These are phyloP conservation scores for Ceratobasidium theobromae DNA, from an alignment of 1,284 basidiomycete genomes.

Conservation along the genomic window DNA sequence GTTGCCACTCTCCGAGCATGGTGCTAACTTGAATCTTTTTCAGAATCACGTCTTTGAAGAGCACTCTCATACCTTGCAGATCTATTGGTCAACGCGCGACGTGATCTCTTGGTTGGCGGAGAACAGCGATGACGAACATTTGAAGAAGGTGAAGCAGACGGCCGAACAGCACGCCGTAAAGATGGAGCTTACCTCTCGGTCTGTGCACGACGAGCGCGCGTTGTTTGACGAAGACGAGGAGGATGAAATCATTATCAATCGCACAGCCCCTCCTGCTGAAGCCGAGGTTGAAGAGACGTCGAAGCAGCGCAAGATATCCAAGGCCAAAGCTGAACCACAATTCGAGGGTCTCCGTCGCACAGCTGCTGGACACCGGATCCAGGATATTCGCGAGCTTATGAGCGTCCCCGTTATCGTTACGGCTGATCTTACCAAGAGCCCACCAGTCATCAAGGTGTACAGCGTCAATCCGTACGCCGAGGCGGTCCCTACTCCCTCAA, in stretches of 20 bases:
- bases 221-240: slow-evolving; percentile 84
- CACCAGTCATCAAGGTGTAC: slow-evolving; percentile 91
- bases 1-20: slow-evolving; percentile 28
- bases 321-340: slow-evolving; percentile 63
- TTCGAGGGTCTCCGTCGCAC: slow-evolving; percentile 81
- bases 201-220: slow-evolving; percentile 81
- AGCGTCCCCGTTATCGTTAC: slow-evolving; percentile 91
- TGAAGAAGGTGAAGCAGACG: slow-evolving; percentile 88
- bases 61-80: slow-evolving; percentile 82
- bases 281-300: slow-evolving; percentile 57
- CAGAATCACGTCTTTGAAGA: slow-evolving; percentile 95
- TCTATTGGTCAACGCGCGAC: slow-evolving; percentile 89
- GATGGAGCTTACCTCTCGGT: slow-evolving; percentile 81
- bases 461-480: slow-evolving; percentile 79
- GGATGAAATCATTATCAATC: slow-evolving; percentile 73
- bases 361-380: slow-evolving; percentile 80
- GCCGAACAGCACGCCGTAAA: slow-evolving; percentile 80
- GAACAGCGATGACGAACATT: slow-evolving; percentile 89
- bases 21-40: slow-evolving; percentile 16
- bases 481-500: not conserved
- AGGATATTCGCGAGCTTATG: slow-evolving; percentile 89
- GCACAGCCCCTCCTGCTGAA: slow-evolving; percentile 45
- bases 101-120: slow-evolving; percentile 94
- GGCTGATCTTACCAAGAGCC: slow-evolving; percentile 89
- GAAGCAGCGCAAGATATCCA: slow-evolving; percentile 75